Base-by-base conservation (phyloP, 139 green algal genomes). In the Coccomyxa sp. region DNA sequence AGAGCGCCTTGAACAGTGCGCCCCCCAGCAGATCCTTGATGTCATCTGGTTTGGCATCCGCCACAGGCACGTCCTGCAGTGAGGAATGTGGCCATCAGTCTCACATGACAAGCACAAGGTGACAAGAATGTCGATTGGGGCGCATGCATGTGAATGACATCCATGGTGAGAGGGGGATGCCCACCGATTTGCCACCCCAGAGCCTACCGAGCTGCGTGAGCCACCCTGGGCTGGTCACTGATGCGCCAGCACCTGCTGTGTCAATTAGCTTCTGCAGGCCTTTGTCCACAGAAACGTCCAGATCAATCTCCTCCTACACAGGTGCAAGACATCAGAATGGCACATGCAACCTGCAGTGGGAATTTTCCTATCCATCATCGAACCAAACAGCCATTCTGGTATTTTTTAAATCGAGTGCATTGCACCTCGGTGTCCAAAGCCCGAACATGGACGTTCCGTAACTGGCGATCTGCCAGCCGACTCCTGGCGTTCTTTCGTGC, bases 11-110 rank as follows among this genome's bases (percentile, higher is more conserved):
- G 87, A 99, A 99, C 30, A 99, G 91, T 0, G 95, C 97, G 4
- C 97, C 97, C 0, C 97, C 97, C 66, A 99, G 90, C 51, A 99
- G 89, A 77, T 98, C 96, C 81, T 98, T 88, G 77, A 99, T 98
- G 88, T 99, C 95, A 3, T 97, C 95, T 23, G 96, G 93, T 89
- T 97, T 95, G 51, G 97, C 96, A 83, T 98, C 90, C 0, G 96
- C 97, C 27, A 99, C 95, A 7, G 97, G 97, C n/a, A 98, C 93
- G 76, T 98, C 96, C 93, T 96, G 91, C 75, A 66, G 1, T 18
- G 30, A 11, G 59, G n/a, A 67, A 74, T 10, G 57, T 71, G 63
- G 9, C 21, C 63, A 25, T 86, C 23, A 67, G 21, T 67, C 21
- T 28, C 18, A 45, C 30, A n/a, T n/a, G 18, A 21, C 21, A 25